These are phyloP conservation scores for Penicillium longicatenatum DNA, from an alignment of 495 filamentous ascomycete genomes.

Conservation along the genomic window DNA sequence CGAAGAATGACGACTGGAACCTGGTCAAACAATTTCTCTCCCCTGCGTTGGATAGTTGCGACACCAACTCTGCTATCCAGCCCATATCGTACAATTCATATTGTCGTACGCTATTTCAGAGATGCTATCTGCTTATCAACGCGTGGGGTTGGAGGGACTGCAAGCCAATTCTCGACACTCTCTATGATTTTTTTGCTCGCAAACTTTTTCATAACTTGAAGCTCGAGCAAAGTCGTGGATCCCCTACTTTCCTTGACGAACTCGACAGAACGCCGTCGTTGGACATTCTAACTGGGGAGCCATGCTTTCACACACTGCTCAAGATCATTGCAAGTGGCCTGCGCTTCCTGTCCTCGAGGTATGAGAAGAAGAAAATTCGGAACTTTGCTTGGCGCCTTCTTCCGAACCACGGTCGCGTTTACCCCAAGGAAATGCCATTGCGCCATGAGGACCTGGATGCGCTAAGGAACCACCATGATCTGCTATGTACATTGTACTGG, in stretches of 20 bases:
- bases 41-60: conserved; percentile 67
- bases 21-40: conserved; percentile 65
- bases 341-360: conserved; percentile 55
- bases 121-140: conserved; percentile 78
- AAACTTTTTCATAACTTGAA: conserved; percentile 71
- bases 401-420: conserved; percentile 85
- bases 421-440: conserved; percentile 79
- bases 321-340: conserved; percentile 79
- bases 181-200: conserved; percentile 90
- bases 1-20: conserved; percentile 68
- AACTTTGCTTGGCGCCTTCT: conserved; percentile 78
- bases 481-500: conserved; percentile 88
- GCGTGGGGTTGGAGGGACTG: conserved; percentile 87
- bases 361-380: conserved; percentile 70
- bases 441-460: conserved; percentile 78
- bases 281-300: conserved; percentile 64
- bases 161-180: conserved; percentile 70
- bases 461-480: conserved; percentile 89
- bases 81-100: conserved; percentile 77
- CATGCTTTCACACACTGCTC: conserved; percentile 91
- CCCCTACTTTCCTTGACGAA: conserved; percentile 75
- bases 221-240: conserved; percentile 75
- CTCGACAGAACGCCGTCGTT: conserved; percentile 65
- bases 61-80: conserved; percentile 51
- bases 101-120: conserved; percentile 67